Percentiles rank a stretch among this genome's conserved stretches.
Conservation (phyloP, 371 early-diverging fungal genomes). For the Apophysomyces sp. region DNA sequence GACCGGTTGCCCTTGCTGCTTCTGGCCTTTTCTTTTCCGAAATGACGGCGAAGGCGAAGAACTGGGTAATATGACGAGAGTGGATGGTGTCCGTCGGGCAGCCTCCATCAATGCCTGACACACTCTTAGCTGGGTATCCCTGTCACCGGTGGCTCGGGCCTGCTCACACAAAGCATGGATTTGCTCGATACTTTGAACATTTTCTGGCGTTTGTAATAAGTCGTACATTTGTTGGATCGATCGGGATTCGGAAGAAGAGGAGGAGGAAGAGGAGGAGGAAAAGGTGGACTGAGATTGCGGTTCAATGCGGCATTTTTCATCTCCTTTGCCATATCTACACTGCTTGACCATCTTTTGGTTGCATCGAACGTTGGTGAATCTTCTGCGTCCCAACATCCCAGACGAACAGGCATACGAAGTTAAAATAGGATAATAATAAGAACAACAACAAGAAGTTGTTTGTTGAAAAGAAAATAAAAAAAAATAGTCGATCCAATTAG, state of each 20-base stretch:
- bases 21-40: slow-evolving; percentile 7
- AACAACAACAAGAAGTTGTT: neutral
- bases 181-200: neutral
- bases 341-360: neutral
- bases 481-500: neutral
- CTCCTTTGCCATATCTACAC: neutral
- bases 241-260: no score
- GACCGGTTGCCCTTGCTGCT: slow-evolving; percentile 9
- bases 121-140: slow-evolving; percentile 11
- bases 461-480: neutral
- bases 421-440: neutral
- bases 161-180: slow-evolving; percentile 15
- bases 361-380: neutral
- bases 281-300: no score
- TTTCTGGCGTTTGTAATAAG: neutral
- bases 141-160: slow-evolving; percentile 7
- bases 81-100: slow-evolving; percentile 1
- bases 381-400: neutral
- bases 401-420: neutral
- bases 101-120: slow-evolving; percentile 20
- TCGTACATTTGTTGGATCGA: neutral
- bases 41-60: neutral
- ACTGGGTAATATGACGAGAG: slow-evolving; percentile 1
- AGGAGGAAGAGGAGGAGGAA: no score
- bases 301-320: neutral